Conservation (phyloP, 441 rosid species). For the Viola pubescens region DNA sequence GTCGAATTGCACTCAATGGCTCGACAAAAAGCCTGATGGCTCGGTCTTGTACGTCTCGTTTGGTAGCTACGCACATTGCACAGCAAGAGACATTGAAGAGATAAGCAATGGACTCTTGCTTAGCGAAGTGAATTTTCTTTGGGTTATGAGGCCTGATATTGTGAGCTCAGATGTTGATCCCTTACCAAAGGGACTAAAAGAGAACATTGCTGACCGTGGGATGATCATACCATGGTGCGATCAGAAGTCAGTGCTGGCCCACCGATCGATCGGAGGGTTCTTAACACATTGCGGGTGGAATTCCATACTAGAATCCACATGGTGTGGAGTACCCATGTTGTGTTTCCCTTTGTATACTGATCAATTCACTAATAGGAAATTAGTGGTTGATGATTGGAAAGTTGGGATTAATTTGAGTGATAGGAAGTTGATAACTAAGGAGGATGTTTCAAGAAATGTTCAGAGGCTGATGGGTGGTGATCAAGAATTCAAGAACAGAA, state of each 20-base stretch:
- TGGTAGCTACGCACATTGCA: conserved; percentile 60
- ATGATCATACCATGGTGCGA: conserved; percentile 53
- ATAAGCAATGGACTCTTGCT: conserved; percentile 50
- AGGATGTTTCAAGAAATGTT: conserved; percentile 37
- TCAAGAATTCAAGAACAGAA: conserved; percentile 23
- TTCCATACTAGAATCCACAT: conserved; percentile 37
- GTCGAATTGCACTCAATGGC: conserved; percentile 62
- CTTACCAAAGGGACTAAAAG: conserved; percentile 32
- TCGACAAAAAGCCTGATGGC: conserved; percentile 28
- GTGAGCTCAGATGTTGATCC: conserved; percentile 40
- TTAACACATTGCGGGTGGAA: conserved; percentile 71
- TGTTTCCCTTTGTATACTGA: conserved; percentile 56
- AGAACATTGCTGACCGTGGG: conserved; percentile 31
- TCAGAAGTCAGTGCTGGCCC: conserved; percentile 36
- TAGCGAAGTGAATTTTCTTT: conserved; percentile 42
- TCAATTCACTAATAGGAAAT: conserved; percentile 57
- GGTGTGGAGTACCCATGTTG: conserved; percentile 47
- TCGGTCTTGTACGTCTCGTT: conserved; percentile 64
- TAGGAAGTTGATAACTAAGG: conserved; percentile 22
- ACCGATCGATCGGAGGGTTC: conserved; percentile 55
- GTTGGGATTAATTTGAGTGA: conserved; percentile 46
- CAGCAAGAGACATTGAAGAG: conserved; percentile 40
- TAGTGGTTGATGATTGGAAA: conserved; percentile 63
- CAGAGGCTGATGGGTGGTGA: conserved; percentile 33
- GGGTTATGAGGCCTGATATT: conserved; percentile 45